phyloP scores from a whole-genome alignment of 345 rosid species.

The Gossypium herbaceum region DNA sequence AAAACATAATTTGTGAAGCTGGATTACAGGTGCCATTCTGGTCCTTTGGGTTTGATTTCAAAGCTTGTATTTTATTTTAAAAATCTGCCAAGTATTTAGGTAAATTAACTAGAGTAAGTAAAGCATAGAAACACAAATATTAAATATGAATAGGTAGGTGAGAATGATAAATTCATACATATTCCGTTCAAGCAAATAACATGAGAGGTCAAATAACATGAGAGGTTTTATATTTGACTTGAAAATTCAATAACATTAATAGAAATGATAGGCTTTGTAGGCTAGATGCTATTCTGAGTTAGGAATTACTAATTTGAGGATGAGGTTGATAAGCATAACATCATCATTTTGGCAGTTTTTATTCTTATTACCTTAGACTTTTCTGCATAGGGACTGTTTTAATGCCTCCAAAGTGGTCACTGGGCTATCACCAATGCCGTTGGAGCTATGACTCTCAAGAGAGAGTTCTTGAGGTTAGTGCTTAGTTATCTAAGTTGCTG shows the following conservation, averaged over 20 bases:
- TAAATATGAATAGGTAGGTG: neutral
- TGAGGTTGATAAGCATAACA: neutral
- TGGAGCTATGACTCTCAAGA: slow-evolving; percentile 84
- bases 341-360: neutral
- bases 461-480: slow-evolving; percentile 72
- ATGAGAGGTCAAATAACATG: neutral
- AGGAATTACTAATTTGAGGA: neutral
- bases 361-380: neutral
- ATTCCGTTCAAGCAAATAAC: neutral
- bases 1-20: neutral
- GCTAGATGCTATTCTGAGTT: neutral
- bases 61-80: neutral
- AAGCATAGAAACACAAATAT: neutral
- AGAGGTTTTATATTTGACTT: neutral
- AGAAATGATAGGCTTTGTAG: neutral
- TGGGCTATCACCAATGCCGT: slow-evolving; percentile 94
- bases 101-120: neutral
- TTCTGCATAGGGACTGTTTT: slow-evolving; percentile 59
- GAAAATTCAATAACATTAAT: neutral
- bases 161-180: neutral
- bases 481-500: slow-evolving; percentile 1
- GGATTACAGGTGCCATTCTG: neutral
- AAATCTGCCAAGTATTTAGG: neutral
- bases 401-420: slow-evolving; percentile 97
- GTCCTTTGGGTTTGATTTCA: neutral